Evolutionary conservation across 345 rosid species (phyloP), one percentile per base, ranked within the genome.

Genomic region (Eucalyptus cloeziana): DNA sequence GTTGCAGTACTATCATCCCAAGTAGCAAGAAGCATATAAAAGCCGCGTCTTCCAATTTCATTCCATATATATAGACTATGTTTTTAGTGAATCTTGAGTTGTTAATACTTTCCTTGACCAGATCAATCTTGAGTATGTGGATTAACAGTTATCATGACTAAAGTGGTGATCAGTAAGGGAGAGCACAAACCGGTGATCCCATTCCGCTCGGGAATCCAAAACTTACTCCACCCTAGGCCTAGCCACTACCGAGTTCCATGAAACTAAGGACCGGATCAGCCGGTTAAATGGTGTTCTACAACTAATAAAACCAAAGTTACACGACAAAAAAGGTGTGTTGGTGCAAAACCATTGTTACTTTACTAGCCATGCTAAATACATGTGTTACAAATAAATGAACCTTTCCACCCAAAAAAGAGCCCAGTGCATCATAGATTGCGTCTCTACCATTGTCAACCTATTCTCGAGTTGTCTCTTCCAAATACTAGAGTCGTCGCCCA

Each of bases 401-500:
- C 8, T 51, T 51, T 51, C 21, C 22, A 6, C 19, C 54, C 54
- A 45, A 51, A 51, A 51, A 6, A 51, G 21, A 51, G 22, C 22
- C 21, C 54, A 51, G 6, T 16, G 22, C 7, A 51, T 51, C 4
- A 6, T 51, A 51, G 16, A 51, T 16, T 51, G 54, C 8, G 0
- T 60, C 67, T 60, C 67, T 25, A 27, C 30, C 31, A 25, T 5
- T 10, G 31, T 92, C 49, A 90, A 52, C 96, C 95, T 40, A 95
- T 95, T 87, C 96, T 92, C 85, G 94, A 91, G 86, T 91, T 96
- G n/a, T 96, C 97, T 83, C 95, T 93, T 62, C 96, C 98, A 58
- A 95, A 96, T 31, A 94, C 94, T 7, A 95, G 50, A 17, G 97
- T 96, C 7, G 96, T 96, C 8, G 94, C 96, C 96, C 96, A 95